Percentiles rank a stretch among this genome's conserved stretches.
phyloP scores from a whole-genome alignment of 345 rosid species.

The Combretum micranthum region DNA sequence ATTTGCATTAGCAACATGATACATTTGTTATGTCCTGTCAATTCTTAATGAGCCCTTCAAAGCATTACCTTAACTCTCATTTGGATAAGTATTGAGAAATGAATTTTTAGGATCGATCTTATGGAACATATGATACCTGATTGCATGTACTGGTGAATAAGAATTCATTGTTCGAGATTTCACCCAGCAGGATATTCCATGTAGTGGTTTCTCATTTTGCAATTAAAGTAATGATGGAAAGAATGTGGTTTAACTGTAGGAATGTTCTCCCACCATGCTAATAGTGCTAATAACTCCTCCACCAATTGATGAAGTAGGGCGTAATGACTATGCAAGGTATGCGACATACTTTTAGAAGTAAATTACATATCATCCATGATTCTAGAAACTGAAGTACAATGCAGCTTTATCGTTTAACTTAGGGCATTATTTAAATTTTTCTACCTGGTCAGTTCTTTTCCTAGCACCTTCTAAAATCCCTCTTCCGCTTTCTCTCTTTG shows the following conservation, averaged over 20 bases:
- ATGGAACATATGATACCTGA: no score
- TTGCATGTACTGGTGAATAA: no score
- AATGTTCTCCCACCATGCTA: slow-evolving; percentile 59
- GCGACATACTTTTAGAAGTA: background rate
- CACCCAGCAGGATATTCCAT: background rate
- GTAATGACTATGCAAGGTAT: slow-evolving; percentile 55
- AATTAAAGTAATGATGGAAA: slow-evolving; percentile 5
- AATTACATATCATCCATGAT: background rate
- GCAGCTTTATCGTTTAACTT: background rate
- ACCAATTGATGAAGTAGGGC: slow-evolving; percentile 69
- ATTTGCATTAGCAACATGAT: background rate
- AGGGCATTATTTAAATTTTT: no score
- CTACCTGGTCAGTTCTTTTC: no score
- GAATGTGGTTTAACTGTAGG: slow-evolving; percentile 29
- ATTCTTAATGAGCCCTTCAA: no score
- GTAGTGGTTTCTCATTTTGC: background rate
- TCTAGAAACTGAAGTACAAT: background rate
- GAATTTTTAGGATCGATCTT: no score
- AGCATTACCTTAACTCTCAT: no score
- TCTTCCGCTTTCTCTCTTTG: no score
- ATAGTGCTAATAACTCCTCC: slow-evolving; percentile 85
- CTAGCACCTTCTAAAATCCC: no score
- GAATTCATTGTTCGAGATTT: no score
- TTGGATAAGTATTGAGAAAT: no score
- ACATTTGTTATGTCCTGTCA: background rate